A percentile compares a stretch with the other conserved stretches of the same genome.
phyloP scores from a whole-genome alignment of 75 land plant genomes.

The Pinus albicaulis region DNA sequence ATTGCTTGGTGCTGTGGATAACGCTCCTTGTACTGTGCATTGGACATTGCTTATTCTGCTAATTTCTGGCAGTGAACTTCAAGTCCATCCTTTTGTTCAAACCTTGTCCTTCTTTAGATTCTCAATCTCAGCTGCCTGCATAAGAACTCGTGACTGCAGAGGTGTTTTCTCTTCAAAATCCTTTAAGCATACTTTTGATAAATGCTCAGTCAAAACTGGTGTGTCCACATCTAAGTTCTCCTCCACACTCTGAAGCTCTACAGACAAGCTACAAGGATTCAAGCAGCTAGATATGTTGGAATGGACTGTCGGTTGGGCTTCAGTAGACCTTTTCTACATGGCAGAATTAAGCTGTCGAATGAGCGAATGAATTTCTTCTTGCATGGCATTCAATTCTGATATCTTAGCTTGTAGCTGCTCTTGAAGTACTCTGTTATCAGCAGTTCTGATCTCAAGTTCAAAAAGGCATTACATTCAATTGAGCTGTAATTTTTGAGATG shows the following conservation, averaged over 20 bases:
- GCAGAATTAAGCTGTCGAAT: constrained; percentile 36
- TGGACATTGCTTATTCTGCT: constrained; percentile 79
- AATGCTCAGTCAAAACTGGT: not conserved
- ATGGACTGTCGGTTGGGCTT: not conserved
- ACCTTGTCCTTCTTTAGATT: constrained; percentile 59
- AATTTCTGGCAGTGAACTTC: constrained; percentile 71
- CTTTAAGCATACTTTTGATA: not conserved
- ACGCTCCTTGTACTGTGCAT: too few relatives aligned
- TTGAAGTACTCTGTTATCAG: constrained; percentile 93
- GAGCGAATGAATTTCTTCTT: constrained; percentile 39
- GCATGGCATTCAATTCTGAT: constrained; percentile 56
- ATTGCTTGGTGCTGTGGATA: too few relatives aligned
- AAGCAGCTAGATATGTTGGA: constrained; percentile 16
- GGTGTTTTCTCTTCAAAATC: constrained; percentile 13
- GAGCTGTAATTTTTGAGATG: constrained; percentile 64
- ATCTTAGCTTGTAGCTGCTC: constrained; percentile 71
- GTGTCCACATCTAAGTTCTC: constrained; percentile 6
- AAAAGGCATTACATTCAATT: constrained; percentile 89
- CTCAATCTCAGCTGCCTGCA: constrained; percentile 68
- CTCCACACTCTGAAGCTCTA: constrained; percentile 32
- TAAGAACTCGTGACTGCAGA: constrained; percentile 48
- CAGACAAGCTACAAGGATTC: constrained; percentile 41
- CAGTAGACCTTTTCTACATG: constrained; percentile 13
- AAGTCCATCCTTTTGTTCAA: constrained; percentile 66
- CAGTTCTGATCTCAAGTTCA: constrained; percentile 74